Percentiles rank a stretch among this genome's conserved stretches.
These are phyloP conservation scores for Kwoniella newhampshirensis DNA, from an alignment of 768 basidiomycete genomes.

Conservation along the genomic window DNA sequence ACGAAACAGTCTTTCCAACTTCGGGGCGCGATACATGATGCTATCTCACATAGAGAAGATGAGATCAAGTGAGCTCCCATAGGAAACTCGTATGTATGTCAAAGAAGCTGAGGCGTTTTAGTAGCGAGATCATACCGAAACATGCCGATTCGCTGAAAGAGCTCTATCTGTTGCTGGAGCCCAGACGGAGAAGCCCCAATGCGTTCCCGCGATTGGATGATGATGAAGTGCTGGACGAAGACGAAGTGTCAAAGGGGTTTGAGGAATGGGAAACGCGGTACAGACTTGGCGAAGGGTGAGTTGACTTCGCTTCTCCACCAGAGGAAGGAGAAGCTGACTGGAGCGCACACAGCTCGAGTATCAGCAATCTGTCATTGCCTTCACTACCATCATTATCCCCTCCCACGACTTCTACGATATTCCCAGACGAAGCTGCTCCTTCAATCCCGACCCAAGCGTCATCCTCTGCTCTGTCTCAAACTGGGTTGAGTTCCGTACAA, in stretches of 20 bases:
- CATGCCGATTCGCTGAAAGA: conserved; percentile 30
- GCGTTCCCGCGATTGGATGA: conserved; percentile 36
- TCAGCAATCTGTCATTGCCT: conserved; percentile 26
- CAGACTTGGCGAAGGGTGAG: conserved; percentile 42
- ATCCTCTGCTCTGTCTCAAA: conserved; percentile 8
- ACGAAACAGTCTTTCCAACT: conserved; percentile 21
- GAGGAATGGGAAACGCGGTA: conserved; percentile 37
- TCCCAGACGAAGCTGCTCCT: conserved; percentile 34
- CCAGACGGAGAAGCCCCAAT: conserved; percentile 1
- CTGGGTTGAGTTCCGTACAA: no score
- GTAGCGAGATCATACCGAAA: conserved; percentile 22
- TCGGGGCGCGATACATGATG: conserved; percentile 28
- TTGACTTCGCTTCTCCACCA: not conserved
- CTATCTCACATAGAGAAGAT: conserved; percentile 14
- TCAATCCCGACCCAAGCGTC: conserved; percentile 3
- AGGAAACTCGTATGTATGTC: not conserved
- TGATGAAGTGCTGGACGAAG: conserved; percentile 18
- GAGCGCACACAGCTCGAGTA: conserved; percentile 12
- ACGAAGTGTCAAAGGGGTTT: conserved; percentile 19
- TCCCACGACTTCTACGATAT: conserved; percentile 31
- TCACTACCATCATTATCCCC: conserved; percentile 38
- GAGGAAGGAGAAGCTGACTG: conserved; percentile 1
- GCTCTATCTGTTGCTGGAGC: conserved; percentile 27
- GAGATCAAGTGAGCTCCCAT: conserved; percentile 23
- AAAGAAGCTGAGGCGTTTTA: conserved; percentile 2